Percentiles rank a stretch among this genome's conserved stretches.
These are phyloP conservation scores for Eutrema salsugineum DNA, from an alignment of 441 rosid species.

Conservation along the genomic window DNA sequence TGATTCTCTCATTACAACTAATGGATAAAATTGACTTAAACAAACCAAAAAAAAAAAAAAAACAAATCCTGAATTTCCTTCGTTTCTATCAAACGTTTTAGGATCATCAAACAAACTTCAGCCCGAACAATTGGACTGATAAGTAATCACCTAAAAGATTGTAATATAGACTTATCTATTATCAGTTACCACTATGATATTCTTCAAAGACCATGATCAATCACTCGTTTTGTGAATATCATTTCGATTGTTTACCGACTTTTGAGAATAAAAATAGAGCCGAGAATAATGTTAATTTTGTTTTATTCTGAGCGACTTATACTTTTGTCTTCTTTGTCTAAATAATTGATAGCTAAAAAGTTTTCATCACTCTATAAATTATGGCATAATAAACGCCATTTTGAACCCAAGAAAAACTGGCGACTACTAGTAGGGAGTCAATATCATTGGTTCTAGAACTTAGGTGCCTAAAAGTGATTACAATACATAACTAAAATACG, in stretches of 20 bases:
- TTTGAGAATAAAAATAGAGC: not conserved
- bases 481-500: not conserved
- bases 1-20: not conserved
- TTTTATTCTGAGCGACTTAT: not conserved
- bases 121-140: not conserved
- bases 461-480: not conserved
- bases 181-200: not conserved
- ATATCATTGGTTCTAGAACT: slow-evolving; percentile 7
- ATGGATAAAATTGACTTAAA: no score
- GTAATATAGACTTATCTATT: not conserved
- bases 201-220: not conserved
- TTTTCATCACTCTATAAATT: not conserved
- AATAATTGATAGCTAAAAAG: not conserved
- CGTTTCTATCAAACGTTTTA: not conserved
- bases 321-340: slow-evolving; percentile 6
- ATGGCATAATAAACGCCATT: not conserved
- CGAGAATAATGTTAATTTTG: not conserved
- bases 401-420: not conserved
- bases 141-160: not conserved
- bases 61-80: no score
- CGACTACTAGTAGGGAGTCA: not conserved
- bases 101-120: not conserved
- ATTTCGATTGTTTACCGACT: not conserved
- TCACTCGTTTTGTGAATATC: not conserved
- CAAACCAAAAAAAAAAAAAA: no score